Base-by-base conservation (phyloP, 2,329 filamentous ascomycete genomes). In the Ophiostoma ulmi region DNA sequence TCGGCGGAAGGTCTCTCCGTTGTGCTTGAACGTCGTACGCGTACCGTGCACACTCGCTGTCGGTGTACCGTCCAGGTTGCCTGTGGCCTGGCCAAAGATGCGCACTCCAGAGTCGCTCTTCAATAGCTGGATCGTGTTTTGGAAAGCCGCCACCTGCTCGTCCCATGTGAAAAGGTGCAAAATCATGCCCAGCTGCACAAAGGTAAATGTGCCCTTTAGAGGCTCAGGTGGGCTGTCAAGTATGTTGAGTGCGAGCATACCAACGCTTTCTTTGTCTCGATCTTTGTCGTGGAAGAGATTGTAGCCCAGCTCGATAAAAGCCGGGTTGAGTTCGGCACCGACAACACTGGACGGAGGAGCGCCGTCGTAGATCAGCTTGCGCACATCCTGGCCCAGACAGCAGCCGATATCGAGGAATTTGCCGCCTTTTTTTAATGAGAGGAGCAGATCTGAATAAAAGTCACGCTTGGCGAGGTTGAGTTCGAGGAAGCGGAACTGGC, bases 341-440 rank as follows among this genome's bases (percentile, higher is more conserved):
- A 55, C 48, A 6, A 55, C 48, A 11, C 20, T 55, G 1, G 48
- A 55, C 3, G 48, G 2, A 8, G 48, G 48, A 7, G 48, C 78
- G 22, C 80, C 80, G 69, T 81, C 80, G 44, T 73, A 75, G 44
- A 78, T 76, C 1, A 84, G 77, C 73, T 81, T 81, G 41, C 81
- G 80, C 38, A 82, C 26, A 72, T 82, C 81, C 71, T 83, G 81
- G 31, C 80, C 80, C 26, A 82, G 76, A 73, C 81, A 82, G 72
- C 78, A 79, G 20, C 81, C 81, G 3, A 82, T 72, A 72, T 83
- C 81, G 14, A 83, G 77, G 69, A 82, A 81, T 14, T 20, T 8
- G 17, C 48, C 48, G 20, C n/a, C 48, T 10, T 55, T 20, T 55
- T 55, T 55, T 3, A 55, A n/a, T 1, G 48, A 55, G 8, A 10